Percentiles rank a stretch among this genome's conserved stretches.
Conservation (phyloP, 108 stramenopile species). For the Skeletonema potamos region DNA sequence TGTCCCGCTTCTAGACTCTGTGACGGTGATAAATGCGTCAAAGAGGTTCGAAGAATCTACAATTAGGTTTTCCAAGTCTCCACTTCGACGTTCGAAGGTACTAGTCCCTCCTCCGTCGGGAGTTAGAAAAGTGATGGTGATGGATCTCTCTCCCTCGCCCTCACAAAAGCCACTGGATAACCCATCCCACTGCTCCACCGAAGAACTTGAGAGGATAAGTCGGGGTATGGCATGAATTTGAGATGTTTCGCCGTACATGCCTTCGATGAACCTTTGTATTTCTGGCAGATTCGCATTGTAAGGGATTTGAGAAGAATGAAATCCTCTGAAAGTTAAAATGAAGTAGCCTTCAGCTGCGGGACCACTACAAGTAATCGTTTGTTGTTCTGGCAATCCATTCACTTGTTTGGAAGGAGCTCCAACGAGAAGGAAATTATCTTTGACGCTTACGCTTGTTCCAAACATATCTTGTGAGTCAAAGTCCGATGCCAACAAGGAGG, state of each 20-base stretch:
- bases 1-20: conserved; percentile 28
- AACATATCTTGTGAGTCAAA: conserved; percentile 55
- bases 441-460: conserved; percentile 49
- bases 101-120: conserved; percentile 48
- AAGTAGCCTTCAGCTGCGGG: conserved; percentile 53
- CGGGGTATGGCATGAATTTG: conserved; percentile 58
- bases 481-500: conserved; percentile 54
- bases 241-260: conserved; percentile 48
- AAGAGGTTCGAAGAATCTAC: conserved; percentile 19
- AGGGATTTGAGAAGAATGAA: conserved; percentile 52
- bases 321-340: conserved; percentile 62
- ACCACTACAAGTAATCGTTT: conserved; percentile 48
- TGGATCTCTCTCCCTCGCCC: conserved; percentile 13
- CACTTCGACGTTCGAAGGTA: conserved; percentile 29
- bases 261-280: conserved; percentile 46
- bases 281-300: conserved; percentile 50
- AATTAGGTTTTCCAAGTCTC: conserved; percentile 35
- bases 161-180: conserved; percentile 28
- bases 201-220: conserved; percentile 21
- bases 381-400: conserved; percentile 56
- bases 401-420: conserved; percentile 70
- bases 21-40: conserved; percentile 12
- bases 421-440: conserved; percentile 43
- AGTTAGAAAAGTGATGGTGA: conserved; percentile 45
- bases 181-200: conserved; percentile 46